Conservation (phyloP, 306 rosid genomes). For the Rosa rugosa region DNA sequence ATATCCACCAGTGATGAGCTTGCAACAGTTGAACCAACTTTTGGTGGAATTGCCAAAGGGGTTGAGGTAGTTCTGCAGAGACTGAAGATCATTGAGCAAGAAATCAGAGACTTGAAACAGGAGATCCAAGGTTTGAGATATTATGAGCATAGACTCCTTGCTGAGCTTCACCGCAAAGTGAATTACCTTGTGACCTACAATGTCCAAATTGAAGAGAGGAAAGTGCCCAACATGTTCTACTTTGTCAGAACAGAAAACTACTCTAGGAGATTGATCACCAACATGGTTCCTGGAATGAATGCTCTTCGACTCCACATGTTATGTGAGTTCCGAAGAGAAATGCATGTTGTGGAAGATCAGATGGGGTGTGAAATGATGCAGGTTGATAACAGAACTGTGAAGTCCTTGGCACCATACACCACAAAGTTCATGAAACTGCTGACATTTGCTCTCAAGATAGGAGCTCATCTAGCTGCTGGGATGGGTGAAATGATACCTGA, state of each 20-base stretch:
- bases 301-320: constrained; percentile 92
- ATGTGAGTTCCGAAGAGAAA: constrained; percentile 78
- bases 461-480: constrained; percentile 94
- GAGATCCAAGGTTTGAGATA: constrained; percentile 93
- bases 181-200: constrained; percentile 79
- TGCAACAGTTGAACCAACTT: constrained; percentile 63
- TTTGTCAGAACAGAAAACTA: constrained; percentile 83
- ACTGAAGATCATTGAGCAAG: constrained; percentile 92
- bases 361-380: constrained; percentile 90
- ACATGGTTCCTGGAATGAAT: constrained; percentile 74
- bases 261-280: constrained; percentile 78
- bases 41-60: constrained; percentile 97
- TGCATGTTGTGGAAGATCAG: constrained; percentile 95
- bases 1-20: constrained; percentile 41
- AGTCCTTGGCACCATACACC: constrained; percentile 82
- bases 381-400: constrained; percentile 75
- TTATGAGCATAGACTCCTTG: constrained; percentile 82
- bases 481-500: constrained; percentile 96
- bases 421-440: constrained; percentile 83
- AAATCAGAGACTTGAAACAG: constrained; percentile 91
- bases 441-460: constrained; percentile 86
- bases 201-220: constrained; percentile 87
- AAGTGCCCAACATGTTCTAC: constrained; percentile 89
- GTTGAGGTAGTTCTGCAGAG: constrained; percentile 84
- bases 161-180: constrained; percentile 78